Percentiles rank a stretch among this genome's conserved stretches.
Conservation (phyloP, 495 filamentous ascomycete genomes). For the Chaetomium cochliodes region DNA sequence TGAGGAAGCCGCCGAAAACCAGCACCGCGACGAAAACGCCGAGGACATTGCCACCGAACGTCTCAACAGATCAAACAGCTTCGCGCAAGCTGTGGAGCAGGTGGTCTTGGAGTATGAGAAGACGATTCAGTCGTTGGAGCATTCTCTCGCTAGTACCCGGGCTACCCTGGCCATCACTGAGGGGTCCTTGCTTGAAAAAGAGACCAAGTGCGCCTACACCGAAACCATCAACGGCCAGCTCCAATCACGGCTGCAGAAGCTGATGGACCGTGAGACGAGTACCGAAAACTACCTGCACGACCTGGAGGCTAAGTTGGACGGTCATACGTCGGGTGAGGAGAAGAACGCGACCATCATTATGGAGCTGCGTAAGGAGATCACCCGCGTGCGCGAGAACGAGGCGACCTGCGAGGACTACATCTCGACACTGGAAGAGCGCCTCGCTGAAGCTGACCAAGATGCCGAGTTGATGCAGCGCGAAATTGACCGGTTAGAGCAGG, state of each 20-base stretch:
- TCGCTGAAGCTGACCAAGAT: constrained; percentile 95
- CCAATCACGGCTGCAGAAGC: constrained; percentile 80
- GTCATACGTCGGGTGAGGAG: constrained; percentile 87
- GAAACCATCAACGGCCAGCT: constrained; percentile 91
- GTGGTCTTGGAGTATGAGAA: constrained; percentile 98
- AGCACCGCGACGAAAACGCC: constrained; percentile 52
- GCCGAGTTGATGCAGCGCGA: constrained; percentile 95
- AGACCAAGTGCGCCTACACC: constrained; percentile 85
- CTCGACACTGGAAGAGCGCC: constrained; percentile 89
- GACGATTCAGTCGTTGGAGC: constrained; percentile 92
- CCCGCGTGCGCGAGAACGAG: constrained; percentile 87
- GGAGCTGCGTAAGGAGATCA: constrained; percentile 88
- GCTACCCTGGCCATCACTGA: constrained; percentile 79
- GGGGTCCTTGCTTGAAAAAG: constrained; percentile 83
- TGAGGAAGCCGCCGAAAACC: constrained; percentile 53
- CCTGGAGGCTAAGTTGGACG: constrained; percentile 83
- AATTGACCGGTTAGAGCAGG: constrained; percentile 88
- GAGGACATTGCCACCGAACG: constrained; percentile 83
- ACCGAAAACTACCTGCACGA: constrained; percentile 91
- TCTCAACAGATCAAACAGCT: constrained; percentile 89
- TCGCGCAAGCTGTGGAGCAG: constrained; percentile 91
- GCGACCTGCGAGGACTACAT: constrained; percentile 91
- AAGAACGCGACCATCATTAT: constrained; percentile 79
- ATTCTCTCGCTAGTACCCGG: constrained; percentile 86
- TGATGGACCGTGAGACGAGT: constrained; percentile 82